These are phyloP conservation scores for Cryptococcus sp. DNA, from an alignment of 1,284 basidiomycete genomes.

Conservation along the genomic window DNA sequence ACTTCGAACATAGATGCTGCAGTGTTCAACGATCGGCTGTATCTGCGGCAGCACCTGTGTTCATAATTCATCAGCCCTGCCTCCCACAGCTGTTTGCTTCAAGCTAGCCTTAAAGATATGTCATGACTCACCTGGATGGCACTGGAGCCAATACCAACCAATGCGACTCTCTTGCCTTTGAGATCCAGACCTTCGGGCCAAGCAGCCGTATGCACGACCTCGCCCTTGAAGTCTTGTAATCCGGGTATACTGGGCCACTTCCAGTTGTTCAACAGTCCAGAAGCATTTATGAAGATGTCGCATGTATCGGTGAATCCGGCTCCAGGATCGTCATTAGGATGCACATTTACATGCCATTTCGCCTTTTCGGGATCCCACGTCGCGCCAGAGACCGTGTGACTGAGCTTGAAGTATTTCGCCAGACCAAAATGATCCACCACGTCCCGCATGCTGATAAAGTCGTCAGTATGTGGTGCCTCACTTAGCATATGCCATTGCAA, in stretches of 20 bases:
- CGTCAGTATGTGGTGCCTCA: neutral
- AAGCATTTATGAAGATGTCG: slow-evolving; percentile 14
- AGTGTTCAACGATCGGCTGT: slow-evolving; percentile 8
- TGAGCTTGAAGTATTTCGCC: slow-evolving; percentile 11
- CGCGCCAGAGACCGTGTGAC: slow-evolving; percentile 9
- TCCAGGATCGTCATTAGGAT: slow-evolving; percentile 2
- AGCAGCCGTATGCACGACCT: slow-evolving; percentile 22
- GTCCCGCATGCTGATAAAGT: slow-evolving; percentile 5
- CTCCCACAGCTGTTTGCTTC: too few species aligned
- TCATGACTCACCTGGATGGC: slow-evolving; percentile 14
- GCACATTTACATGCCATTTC: slow-evolving; percentile 12
- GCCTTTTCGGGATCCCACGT: slow-evolving; percentile 8
- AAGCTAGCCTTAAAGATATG: too few species aligned
- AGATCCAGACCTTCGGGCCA: slow-evolving; percentile 32
- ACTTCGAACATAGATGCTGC: slow-evolving; percentile 8
- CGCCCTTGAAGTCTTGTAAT: slow-evolving; percentile 24
- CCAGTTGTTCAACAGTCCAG: slow-evolving; percentile 14
- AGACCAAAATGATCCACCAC: slow-evolving; percentile 10
- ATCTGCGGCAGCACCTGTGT: slow-evolving; percentile 11
- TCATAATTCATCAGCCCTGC: neutral
- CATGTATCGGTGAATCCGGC: slow-evolving; percentile 5
- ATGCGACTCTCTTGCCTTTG: slow-evolving; percentile 16
- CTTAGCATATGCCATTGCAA: neutral
- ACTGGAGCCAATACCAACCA: slow-evolving; percentile 20
- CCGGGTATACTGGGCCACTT: slow-evolving; percentile 18